Percentiles rank a stretch among this genome's conserved stretches.
phyloP scores from a whole-genome alignment of 495 filamentous ascomycete genomes.

The Tuber indicum region DNA sequence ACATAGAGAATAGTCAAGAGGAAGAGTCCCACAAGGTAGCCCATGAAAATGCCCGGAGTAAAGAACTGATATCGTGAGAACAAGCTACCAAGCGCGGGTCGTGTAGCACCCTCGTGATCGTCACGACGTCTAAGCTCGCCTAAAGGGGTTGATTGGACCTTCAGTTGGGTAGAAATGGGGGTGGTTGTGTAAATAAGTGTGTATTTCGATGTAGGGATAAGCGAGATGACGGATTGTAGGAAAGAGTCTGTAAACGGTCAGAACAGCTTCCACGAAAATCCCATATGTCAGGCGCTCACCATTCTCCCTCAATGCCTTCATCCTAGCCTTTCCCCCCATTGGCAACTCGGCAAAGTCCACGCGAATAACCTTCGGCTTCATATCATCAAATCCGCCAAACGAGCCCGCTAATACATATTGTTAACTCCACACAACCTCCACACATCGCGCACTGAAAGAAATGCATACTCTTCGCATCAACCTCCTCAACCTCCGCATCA shows the following conservation, averaged over 20 bases:
- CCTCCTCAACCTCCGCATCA: conserved; percentile 49
- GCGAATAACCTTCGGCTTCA: conserved; percentile 38
- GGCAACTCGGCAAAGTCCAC: conserved; percentile 36
- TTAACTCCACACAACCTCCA: neutral
- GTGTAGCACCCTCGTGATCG: conserved; percentile 39
- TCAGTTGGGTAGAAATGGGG: conserved; percentile 27
- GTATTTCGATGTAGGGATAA: conserved; percentile 53
- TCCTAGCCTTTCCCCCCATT: conserved; percentile 18
- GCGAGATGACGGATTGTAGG: conserved; percentile 53
- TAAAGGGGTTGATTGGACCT: conserved; percentile 7
- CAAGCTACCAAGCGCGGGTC: conserved; percentile 51
- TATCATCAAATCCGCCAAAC: conserved; percentile 32
- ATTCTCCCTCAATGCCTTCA: conserved; percentile 34
- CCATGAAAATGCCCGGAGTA: conserved; percentile 81
- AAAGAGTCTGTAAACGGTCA: conserved; percentile 51
- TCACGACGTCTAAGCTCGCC: conserved; percentile 45
- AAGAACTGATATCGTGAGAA: conserved; percentile 93
- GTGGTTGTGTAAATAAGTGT: conserved; percentile 60
- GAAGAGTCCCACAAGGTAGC: conserved; percentile 59
- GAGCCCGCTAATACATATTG: conserved; percentile 20
- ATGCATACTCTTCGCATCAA: conserved; percentile 60
- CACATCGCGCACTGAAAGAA: neutral
- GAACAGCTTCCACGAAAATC: neutral
- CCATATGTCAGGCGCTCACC: conserved; percentile 10
- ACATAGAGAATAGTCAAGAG: conserved; percentile 70